These are phyloP conservation scores for Mortierella polycephala DNA, from an alignment of 371 early-diverging fungal species.

Conservation along the genomic window DNA sequence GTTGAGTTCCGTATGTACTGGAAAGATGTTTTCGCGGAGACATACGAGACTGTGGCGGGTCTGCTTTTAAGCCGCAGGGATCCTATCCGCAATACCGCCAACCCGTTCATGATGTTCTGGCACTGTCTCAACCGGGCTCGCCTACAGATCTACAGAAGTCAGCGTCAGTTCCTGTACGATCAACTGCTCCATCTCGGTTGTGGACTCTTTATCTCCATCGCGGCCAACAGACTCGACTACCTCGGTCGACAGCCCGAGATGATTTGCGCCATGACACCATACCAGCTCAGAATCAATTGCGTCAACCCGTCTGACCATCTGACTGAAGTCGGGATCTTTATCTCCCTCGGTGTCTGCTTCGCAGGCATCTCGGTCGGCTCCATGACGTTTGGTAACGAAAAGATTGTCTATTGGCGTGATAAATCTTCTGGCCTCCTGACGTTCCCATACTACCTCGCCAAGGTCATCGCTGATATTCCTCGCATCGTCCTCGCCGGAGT, in stretches of 20 bases:
- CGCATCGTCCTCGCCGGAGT: slow-evolving; percentile 59
- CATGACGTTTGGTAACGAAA: slow-evolving; percentile 54
- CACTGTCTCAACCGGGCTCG: slow-evolving; percentile 56
- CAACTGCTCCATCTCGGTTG: slow-evolving; percentile 62
- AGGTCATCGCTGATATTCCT: slow-evolving; percentile 63
- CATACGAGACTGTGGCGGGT: slow-evolving; percentile 38
- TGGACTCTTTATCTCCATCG: slow-evolving; percentile 57
- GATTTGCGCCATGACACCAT: slow-evolving; percentile 58
- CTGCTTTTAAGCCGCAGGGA: slow-evolving; percentile 44
- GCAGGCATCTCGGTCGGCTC: slow-evolving; percentile 57
- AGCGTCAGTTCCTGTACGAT: slow-evolving; percentile 58
- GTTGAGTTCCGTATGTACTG: slow-evolving; percentile 53
- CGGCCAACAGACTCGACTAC: slow-evolving; percentile 52
- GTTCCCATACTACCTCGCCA: slow-evolving; percentile 63
- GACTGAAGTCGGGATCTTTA: slow-evolving; percentile 55
- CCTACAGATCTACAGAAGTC: slow-evolving; percentile 61
- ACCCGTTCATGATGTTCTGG: slow-evolving; percentile 49
- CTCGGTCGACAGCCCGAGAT: slow-evolving; percentile 56
- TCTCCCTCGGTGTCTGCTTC: slow-evolving; percentile 55
- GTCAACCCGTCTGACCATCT: slow-evolving; percentile 38
- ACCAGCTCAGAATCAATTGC: slow-evolving; percentile 46
- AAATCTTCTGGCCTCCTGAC: slow-evolving; percentile 59
- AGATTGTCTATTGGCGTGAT: slow-evolving; percentile 66
- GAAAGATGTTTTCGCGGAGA: slow-evolving; percentile 42
- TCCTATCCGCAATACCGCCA: slow-evolving; percentile 57